These are phyloP conservation scores for Lagerstroemia speciosa DNA, from an alignment of 345 rosid genomes.

Conservation along the genomic window DNA sequence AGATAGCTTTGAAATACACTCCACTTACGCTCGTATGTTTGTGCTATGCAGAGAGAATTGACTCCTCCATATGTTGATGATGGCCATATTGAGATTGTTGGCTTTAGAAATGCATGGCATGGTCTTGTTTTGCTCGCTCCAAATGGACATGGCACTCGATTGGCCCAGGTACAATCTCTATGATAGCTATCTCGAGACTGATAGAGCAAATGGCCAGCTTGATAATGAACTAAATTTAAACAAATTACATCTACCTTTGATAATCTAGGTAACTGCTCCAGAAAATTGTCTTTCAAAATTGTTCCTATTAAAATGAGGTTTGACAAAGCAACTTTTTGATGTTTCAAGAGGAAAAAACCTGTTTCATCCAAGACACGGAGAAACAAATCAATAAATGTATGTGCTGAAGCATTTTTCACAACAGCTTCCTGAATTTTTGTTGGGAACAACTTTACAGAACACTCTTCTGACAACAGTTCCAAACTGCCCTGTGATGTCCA, in stretches of 20 bases:
- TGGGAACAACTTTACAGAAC: too few species aligned
- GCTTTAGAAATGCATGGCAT: slow-evolving; percentile 45
- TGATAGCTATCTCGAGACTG: neutral
- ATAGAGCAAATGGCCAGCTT: neutral
- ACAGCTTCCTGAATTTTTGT: too few species aligned
- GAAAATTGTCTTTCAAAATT: too few species aligned
- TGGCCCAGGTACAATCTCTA: slow-evolving; percentile 36
- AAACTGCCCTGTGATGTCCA: too few species aligned
- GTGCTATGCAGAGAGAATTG: slow-evolving; percentile 24
- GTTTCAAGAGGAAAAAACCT: too few species aligned
- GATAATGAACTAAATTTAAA: too few species aligned
- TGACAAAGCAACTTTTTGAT: too few species aligned
- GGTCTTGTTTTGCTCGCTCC: slow-evolving; percentile 35
- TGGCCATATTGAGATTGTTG: slow-evolving; percentile 38
- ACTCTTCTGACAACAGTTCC: too few species aligned
- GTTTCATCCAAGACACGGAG: too few species aligned
- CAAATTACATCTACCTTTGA: too few species aligned
- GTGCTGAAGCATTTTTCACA: neutral
- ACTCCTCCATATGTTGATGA: slow-evolving; percentile 41
- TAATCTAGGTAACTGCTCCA: too few species aligned
- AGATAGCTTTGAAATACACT: neutral
- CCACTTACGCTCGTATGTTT: neutral
- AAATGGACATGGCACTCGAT: slow-evolving; percentile 41
- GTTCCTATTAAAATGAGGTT: too few species aligned
- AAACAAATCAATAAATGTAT: neutral